Percentiles rank a stretch among this genome's conserved stretches.
phyloP scores from a whole-genome alignment of 2,329 filamentous ascomycete genomes.

The Colletotrichum caudatum region DNA sequence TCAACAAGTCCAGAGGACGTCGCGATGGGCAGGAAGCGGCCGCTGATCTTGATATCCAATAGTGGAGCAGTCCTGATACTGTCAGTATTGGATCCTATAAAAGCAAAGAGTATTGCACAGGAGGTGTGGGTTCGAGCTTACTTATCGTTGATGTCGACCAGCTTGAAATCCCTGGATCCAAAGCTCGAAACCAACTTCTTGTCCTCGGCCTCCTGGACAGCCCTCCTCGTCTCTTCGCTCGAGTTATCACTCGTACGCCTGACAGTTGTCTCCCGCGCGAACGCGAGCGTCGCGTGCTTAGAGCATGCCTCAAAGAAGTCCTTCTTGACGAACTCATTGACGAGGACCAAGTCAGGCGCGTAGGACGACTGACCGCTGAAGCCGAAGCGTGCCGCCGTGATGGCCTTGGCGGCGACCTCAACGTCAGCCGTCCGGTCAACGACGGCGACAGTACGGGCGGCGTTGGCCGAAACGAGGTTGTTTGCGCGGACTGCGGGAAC shows the following conservation, averaged over 20 bases:
- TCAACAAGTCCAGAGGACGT: constrained; percentile 35
- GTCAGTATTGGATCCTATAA: constrained; percentile 41
- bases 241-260: constrained; percentile 42
- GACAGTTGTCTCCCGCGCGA: constrained; percentile 46
- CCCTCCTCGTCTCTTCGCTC: constrained; percentile 43
- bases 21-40: constrained; percentile 47
- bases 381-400: constrained; percentile 66
- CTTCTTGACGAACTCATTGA: constrained; percentile 72
- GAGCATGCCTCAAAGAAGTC: constrained; percentile 59
- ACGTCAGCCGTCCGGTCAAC: constrained; percentile 72
- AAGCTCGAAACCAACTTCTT: constrained; percentile 42
- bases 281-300: constrained; percentile 47
- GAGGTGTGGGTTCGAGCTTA: constrained; percentile 44
- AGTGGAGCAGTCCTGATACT: constrained; percentile 8
- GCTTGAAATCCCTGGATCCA: constrained; percentile 37
- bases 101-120: background rate
- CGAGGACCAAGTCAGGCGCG: constrained; percentile 71
- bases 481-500: constrained; percentile 14
- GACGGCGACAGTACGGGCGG: constrained; percentile 60
- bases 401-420: constrained; percentile 61
- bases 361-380: constrained; percentile 70
- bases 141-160: constrained; percentile 38
- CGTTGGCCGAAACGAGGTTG: constrained; percentile 41
- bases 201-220: constrained; percentile 46
- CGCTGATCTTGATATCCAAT: constrained; percentile 37